Evolutionary conservation across 2,329 filamentous ascomycete species (phyloP).

Genomic region (Stemphylium lycopersici): DNA sequence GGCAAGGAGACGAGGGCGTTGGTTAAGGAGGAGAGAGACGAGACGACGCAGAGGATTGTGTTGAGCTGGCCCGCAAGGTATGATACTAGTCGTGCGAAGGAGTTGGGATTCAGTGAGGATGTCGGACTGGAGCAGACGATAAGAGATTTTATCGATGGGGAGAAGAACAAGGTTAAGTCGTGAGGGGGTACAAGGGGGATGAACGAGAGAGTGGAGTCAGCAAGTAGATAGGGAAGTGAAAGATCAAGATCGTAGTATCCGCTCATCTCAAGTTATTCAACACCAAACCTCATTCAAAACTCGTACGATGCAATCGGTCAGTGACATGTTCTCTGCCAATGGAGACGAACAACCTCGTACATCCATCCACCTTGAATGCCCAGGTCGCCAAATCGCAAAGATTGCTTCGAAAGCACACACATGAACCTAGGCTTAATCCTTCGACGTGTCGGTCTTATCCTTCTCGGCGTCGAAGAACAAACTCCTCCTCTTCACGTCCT

Average conservation of each 20-base stretch:
- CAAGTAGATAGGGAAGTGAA: no score
- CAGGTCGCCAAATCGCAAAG: neutral
- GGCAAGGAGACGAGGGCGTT: conserved; percentile 59
- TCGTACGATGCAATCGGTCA: neutral
- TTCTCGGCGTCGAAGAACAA: conserved; percentile 30
- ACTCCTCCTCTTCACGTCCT: conserved; percentile 17
- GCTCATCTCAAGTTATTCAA: no score
- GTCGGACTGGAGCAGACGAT: conserved; percentile 55
- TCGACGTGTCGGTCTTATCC: neutral
- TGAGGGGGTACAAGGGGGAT: neutral
- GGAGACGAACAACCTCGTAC: no score
- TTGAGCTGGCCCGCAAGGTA: conserved; percentile 63
- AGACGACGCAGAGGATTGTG: conserved; percentile 59
- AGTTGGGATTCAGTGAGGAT: conserved; percentile 60
- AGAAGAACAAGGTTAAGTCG: conserved; percentile 21
- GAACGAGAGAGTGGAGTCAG: neutral
- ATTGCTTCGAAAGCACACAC: neutral
- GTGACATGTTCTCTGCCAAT: neutral
- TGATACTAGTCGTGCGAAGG: conserved; percentile 61
- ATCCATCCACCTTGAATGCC: neutral
- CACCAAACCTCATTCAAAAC: neutral
- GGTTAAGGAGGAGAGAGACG: conserved; percentile 60
- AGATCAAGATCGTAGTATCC: neutral
- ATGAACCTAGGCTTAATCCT: neutral
- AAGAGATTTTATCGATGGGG: conserved; percentile 50